Conservation (phyloP, 225 moss, liverwort and hornwort species). For the Rhytidiadelphus loreus region DNA sequence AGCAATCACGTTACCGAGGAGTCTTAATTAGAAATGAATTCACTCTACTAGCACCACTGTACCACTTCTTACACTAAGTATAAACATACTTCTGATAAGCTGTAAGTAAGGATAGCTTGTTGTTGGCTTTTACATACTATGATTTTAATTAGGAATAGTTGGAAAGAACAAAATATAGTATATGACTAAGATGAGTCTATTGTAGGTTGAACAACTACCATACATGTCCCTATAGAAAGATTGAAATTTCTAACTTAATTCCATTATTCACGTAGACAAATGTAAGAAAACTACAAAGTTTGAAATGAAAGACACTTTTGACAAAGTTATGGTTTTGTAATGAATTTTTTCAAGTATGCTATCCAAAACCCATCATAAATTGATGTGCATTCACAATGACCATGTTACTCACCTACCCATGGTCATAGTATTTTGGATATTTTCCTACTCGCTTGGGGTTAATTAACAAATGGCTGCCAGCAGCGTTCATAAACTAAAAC, state of each 20-base stretch:
- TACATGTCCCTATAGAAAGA: neutral
- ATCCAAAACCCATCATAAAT: neutral
- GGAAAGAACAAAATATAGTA: neutral
- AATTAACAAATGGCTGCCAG: neutral
- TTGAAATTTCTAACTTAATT: neutral
- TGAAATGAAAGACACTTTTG: too few species aligned
- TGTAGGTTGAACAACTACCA: neutral
- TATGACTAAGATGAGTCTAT: neutral
- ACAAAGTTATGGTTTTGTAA: too few species aligned
- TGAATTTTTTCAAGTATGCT: neutral
- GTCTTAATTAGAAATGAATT: neutral
- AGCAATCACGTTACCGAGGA: neutral
- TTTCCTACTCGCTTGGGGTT: neutral
- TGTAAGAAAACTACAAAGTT: neutral
- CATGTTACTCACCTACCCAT: neutral
- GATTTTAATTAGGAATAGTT: neutral
- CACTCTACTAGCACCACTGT: too few species aligned
- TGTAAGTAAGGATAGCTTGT: neutral
- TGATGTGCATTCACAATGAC: neutral
- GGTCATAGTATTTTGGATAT: too few species aligned
- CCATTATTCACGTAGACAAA: neutral
- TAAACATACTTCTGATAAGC: neutral
- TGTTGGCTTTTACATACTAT: neutral
- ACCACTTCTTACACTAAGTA: neutral
- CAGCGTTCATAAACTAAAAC: neutral